A percentile compares a stretch with the other conserved stretches of the same genome.
Evolutionary conservation across 2,329 filamentous ascomycete genomes (phyloP).

Genomic region (Dactylella cylindrospora): DNA sequence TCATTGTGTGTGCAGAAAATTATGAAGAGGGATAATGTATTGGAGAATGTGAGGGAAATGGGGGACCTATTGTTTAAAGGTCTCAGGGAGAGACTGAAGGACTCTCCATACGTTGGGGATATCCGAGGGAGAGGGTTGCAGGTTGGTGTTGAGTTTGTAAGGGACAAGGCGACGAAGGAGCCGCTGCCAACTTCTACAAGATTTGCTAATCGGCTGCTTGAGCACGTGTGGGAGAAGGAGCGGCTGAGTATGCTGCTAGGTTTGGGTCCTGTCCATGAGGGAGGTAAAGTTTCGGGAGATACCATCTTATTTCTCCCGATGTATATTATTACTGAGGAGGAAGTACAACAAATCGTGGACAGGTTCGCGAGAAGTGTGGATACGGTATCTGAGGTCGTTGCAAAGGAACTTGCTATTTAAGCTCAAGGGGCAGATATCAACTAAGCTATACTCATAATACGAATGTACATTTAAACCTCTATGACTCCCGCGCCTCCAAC

Average conservation of each 20-base stretch:
- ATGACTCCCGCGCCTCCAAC: too few species aligned
- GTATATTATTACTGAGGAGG: slow-evolving; percentile 33
- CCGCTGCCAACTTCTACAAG: slow-evolving; percentile 52
- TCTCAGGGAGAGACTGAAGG: slow-evolving; percentile 54
- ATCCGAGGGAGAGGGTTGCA: slow-evolving; percentile 64
- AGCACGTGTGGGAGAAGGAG: slow-evolving; percentile 37
- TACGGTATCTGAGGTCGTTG: slow-evolving; percentile 9
- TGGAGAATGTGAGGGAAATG: slow-evolving; percentile 62
- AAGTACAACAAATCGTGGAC: slow-evolving; percentile 22
- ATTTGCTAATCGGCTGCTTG: slow-evolving; percentile 20
- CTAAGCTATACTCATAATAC: neutral
- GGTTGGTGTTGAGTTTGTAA: slow-evolving; percentile 61
- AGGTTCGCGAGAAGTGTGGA: slow-evolving; percentile 28
- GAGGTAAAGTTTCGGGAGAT: slow-evolving; percentile 22
- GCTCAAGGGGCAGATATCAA: neutral
- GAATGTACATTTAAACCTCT: too few species aligned
- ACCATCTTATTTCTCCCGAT: slow-evolving; percentile 27
- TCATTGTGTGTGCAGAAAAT: slow-evolving; percentile 65
- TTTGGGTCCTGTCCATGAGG: slow-evolving; percentile 31
- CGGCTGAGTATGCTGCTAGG: slow-evolving; percentile 33
- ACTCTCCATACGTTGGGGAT: slow-evolving; percentile 60
- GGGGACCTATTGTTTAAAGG: slow-evolving; percentile 57
- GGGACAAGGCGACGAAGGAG: slow-evolving; percentile 57
- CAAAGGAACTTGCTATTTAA: slow-evolving; percentile 3
- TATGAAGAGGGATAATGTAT: slow-evolving; percentile 60